phyloP scores from a whole-genome alignment of 2,329 filamentous ascomycete genomes.

The Fusarium euwallaceae region DNA sequence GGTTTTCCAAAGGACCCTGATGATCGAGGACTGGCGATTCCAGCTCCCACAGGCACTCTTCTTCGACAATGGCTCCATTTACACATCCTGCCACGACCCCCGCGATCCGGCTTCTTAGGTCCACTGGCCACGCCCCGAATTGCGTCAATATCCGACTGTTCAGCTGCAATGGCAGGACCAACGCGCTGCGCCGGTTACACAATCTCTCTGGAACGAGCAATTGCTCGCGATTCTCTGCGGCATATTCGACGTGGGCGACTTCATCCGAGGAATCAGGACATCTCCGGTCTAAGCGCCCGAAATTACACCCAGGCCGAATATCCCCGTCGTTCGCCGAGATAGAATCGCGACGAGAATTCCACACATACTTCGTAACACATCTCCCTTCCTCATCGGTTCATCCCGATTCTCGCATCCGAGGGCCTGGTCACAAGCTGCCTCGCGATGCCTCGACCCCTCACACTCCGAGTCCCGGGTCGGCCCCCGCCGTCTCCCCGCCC shows the following conservation, averaged over 20 bases:
- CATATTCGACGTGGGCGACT: conserved; percentile 16
- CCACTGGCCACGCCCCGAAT: conserved; percentile 22
- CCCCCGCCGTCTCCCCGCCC: conserved; percentile 70
- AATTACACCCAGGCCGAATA: conserved; percentile 5
- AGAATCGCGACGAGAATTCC: conserved; percentile 70
- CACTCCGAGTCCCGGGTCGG: conserved; percentile 65
- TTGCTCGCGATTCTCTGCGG: neutral
- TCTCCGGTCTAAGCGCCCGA: conserved; percentile 23
- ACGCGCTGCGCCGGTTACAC: conserved; percentile 13
- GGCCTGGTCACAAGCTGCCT: conserved; percentile 86
- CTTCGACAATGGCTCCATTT: conserved; percentile 43
- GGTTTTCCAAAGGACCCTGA: conserved; percentile 43
- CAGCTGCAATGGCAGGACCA: conserved; percentile 1
- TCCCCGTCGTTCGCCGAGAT: conserved; percentile 23
- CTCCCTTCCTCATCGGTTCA: conserved; percentile 93
- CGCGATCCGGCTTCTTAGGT: conserved; percentile 37
- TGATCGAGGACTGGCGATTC: conserved; percentile 29
- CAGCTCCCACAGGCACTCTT: conserved; percentile 13
- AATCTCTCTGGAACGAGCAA: neutral
- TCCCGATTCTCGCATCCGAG: conserved; percentile 79
- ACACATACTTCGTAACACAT: conserved; percentile 98
- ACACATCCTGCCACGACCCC: conserved; percentile 27
- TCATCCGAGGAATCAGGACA: conserved; percentile 26
- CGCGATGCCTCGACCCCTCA: conserved; percentile 88
- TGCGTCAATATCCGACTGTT: conserved; percentile 2